phyloP scores from a whole-genome alignment of 192 early-diverging fungal genomes.

The Linnemannia hyalina region DNA sequence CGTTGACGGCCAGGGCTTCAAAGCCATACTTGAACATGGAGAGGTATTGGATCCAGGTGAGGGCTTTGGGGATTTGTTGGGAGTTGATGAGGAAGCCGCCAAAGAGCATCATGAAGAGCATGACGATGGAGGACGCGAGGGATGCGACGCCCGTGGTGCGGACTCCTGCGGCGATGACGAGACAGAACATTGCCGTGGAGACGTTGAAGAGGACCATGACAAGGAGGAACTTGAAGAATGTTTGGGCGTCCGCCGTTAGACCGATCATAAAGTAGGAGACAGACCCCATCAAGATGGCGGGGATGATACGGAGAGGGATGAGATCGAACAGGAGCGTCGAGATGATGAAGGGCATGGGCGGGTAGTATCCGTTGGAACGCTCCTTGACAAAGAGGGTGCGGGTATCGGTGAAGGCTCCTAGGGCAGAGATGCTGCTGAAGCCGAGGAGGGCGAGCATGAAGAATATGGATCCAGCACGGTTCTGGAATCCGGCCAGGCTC shows the following conservation, averaged over 20 bases:
- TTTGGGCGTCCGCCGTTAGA: constrained; percentile 54
- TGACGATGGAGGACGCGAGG: constrained; percentile 71
- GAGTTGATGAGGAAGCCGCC: constrained; percentile 81
- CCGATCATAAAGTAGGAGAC: constrained; percentile 83
- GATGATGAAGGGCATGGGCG: constrained; percentile 63
- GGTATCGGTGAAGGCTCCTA: constrained; percentile 67
- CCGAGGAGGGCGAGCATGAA: constrained; percentile 78
- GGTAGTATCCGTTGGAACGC: constrained; percentile 64
- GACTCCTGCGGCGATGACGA: constrained; percentile 70
- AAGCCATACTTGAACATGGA: constrained; percentile 81
- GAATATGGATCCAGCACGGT: constrained; percentile 77
- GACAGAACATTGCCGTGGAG: constrained; percentile 71
- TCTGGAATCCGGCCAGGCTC: constrained; percentile 79
- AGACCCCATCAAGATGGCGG: constrained; percentile 72
- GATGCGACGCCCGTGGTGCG: constrained; percentile 70
- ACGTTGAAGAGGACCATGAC: constrained; percentile 76
- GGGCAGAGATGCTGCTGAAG: constrained; percentile 75
- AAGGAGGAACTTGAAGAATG: constrained; percentile 72
- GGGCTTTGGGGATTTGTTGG: constrained; percentile 69
- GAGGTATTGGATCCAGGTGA: constrained; percentile 79
- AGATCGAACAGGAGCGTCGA: constrained; percentile 77
- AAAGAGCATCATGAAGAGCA: constrained; percentile 85
- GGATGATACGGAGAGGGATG: constrained; percentile 76
- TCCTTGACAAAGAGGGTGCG: constrained; percentile 63
- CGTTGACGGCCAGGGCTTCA: constrained; percentile 81